Base-by-base conservation (phyloP, 139 green algal species). In the Spirogloea muscicola region DNA sequence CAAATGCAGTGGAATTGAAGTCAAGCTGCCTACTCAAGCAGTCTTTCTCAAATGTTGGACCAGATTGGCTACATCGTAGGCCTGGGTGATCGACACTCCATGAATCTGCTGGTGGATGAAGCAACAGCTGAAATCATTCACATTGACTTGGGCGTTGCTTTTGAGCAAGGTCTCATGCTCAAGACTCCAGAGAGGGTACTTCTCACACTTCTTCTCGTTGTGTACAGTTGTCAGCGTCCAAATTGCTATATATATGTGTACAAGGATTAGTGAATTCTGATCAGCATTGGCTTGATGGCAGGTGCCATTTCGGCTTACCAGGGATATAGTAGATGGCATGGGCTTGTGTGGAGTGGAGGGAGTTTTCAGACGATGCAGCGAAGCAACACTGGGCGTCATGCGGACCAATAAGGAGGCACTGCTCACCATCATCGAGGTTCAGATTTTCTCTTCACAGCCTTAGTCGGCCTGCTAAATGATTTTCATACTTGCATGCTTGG, bases 71-170 rank as follows among this genome's bases (percentile, higher is more conserved):
- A 96, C 82, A 76, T 98, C 49, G 89, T 98, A 38, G 94, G 94
- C 1, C 84, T 98, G 60, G 94, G 80, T 0, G 89, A 98, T 79
- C 82, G 94, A 1, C 94, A 98, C 85, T 76, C 58, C 6, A 77
- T 82, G 77, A 98, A 98, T 86, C 95, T 98, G 40, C 88, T 98
- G 60, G 70, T 98, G 21, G 82, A 96, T 66, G 67, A 70, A 9
- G 36, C 48, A 48, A 93, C 86, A 9, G 92, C 90, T 1, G 91
- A 94, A 76, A 71, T 98, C 49, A 87, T 97, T 73, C 94, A 98
- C 86, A 98, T 98, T 38, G 94, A 98, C 86, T 88, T 98, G 49
- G 94, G 94, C 37, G 87, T 98, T 3, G 94, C 94, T 0, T 98
- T 98, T 79, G 94, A 98, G 80, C 92, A 96, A 76, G 92, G 90